These are phyloP conservation scores for Alternaria triticimaculans DNA, from an alignment of 2,329 filamentous ascomycete genomes.

Conservation along the genomic window DNA sequence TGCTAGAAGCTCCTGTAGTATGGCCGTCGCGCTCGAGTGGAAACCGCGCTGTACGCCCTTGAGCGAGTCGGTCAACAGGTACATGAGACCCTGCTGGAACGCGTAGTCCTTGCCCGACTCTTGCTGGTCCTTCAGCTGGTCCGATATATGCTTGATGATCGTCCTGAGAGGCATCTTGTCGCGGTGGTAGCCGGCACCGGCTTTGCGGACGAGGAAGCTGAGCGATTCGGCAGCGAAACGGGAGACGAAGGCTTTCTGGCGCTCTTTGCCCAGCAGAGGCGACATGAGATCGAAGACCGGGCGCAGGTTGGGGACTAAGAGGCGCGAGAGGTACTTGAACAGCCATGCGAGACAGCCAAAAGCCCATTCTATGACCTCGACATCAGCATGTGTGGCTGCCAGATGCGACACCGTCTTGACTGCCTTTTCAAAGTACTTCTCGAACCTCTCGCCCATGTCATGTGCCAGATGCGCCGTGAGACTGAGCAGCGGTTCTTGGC, in stretches of 20 bases:
- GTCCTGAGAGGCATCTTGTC: conserved; percentile 70
- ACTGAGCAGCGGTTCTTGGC: conserved; percentile 84
- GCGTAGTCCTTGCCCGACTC: conserved; percentile 67
- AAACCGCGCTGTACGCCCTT: conserved; percentile 66
- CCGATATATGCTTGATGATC: conserved; percentile 75
- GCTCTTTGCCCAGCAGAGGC: conserved; percentile 80
- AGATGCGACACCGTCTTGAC: conserved; percentile 79
- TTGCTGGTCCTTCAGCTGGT: conserved; percentile 66
- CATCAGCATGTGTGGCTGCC: conserved; percentile 76
- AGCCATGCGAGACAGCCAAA: conserved; percentile 93
- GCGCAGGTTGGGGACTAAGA: conserved; percentile 83
- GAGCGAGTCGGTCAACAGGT: conserved; percentile 83
- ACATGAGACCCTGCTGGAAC: conserved; percentile 90
- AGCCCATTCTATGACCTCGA: conserved; percentile 96
- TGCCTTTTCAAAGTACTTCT: conserved; percentile 81
- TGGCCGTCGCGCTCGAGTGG: conserved; percentile 63
- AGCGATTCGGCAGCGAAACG: conserved; percentile 94
- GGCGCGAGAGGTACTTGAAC: conserved; percentile 93
- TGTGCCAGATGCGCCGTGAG: conserved; percentile 95
- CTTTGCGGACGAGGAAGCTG: conserved; percentile 91
- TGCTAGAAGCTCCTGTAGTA: conserved; percentile 59
- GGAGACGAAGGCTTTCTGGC: conserved; percentile 84
- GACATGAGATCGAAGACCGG: conserved; percentile 85
- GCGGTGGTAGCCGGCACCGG: conserved; percentile 77
- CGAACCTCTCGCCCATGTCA: conserved; percentile 85